phyloP scores from a whole-genome alignment of 75 land plant genomes.

The Azolla pinnata region DNA sequence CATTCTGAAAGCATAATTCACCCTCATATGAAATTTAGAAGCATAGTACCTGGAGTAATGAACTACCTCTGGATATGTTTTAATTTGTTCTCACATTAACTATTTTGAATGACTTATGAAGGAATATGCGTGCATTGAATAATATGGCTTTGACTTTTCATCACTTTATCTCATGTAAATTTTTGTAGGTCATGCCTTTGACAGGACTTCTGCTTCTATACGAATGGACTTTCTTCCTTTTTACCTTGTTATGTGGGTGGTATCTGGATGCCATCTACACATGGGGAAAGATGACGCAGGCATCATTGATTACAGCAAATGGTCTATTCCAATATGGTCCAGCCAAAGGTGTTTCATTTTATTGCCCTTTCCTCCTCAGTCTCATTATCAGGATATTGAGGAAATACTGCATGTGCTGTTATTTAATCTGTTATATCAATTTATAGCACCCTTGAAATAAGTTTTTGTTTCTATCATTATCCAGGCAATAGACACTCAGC shows the following conservation, averaged over 20 bases:
- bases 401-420: background rate
- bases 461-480: background rate
- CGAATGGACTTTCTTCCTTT: conserved; percentile 76
- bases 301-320: conserved; percentile 16
- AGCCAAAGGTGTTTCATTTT: conserved; percentile 54
- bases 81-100: no score
- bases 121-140: no score
- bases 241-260: conserved; percentile 55
- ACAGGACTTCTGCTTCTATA: conserved; percentile 77
- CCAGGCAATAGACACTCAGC: conserved; percentile 50
- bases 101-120: no score
- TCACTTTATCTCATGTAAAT: no score
- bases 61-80: no score
- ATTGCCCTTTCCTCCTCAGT: no score
- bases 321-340: conserved; percentile 43
- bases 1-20: no score
- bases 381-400: no score
- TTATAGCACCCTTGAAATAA: background rate
- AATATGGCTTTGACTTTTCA: no score
- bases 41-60: no score
- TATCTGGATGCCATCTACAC: conserved; percentile 46
- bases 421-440: background rate
- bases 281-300: conserved; percentile 46
- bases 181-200: conserved; percentile 66
- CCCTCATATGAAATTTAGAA: no score